Evolutionary conservation across 202 grass and related monocot genomes (phyloP).

Genomic region (Panicum hallii): DNA sequence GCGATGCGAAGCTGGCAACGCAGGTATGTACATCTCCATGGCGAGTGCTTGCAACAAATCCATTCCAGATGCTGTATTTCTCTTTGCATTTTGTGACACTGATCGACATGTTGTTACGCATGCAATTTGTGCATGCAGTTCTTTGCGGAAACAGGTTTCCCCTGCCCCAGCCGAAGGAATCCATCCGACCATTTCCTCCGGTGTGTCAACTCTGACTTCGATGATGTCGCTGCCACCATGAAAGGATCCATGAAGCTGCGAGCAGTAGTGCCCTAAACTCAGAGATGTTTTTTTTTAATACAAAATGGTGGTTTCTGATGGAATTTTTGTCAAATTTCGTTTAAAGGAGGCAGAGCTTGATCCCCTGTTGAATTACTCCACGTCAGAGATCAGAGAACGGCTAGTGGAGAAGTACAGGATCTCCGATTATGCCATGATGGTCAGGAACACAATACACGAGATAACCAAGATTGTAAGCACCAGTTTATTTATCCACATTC

Average conservation of each 20-base stretch:
- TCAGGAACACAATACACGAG: constrained; percentile 71
- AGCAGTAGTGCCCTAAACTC: constrained; percentile 48
- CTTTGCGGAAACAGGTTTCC: constrained; percentile 90
- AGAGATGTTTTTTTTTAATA: neutral
- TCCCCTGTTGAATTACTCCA: constrained; percentile 76
- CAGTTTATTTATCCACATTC: neutral
- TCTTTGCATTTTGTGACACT: neutral
- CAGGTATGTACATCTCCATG: constrained; percentile 47
- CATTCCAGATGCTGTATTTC: neutral
- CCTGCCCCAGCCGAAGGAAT: constrained; percentile 87
- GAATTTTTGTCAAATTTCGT: constrained; percentile 14
- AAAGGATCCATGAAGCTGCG: constrained; percentile 91
- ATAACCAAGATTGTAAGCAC: constrained; percentile 90
- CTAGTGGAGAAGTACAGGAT: constrained; percentile 84
- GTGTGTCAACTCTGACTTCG: constrained; percentile 94
- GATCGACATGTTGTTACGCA: neutral
- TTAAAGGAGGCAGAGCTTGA: constrained; percentile 82
- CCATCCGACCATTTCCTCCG: constrained; percentile 96
- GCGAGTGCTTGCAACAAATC: neutral
- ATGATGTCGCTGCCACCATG: constrained; percentile 70
- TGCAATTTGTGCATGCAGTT: constrained; percentile 59
- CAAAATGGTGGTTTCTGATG: constrained; percentile 31
- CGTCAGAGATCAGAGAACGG: constrained; percentile 75
- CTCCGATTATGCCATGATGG: constrained; percentile 70
- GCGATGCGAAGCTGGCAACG: constrained; percentile 79